These are phyloP conservation scores for Calocera cornea DNA, from an alignment of 768 basidiomycete species.

Conservation along the genomic window DNA sequence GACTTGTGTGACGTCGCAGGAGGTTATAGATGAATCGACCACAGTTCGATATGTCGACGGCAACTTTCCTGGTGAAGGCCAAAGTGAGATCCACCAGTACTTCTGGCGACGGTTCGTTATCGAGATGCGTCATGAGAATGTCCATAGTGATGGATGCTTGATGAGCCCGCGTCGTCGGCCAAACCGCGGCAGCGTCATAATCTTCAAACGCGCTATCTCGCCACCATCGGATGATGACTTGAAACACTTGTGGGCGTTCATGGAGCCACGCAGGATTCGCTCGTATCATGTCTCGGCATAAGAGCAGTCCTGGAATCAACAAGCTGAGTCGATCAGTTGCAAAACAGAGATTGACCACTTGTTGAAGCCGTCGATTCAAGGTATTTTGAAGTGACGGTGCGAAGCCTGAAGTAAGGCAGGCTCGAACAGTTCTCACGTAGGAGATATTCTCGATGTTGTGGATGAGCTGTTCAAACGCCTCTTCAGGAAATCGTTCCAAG, in stretches of 20 bases:
- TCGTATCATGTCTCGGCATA: not conserved
- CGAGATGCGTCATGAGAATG: not conserved
- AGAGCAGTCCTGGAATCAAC: not conserved
- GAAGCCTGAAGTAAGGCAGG: slow-evolving; percentile 62
- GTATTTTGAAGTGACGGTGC: slow-evolving; percentile 43
- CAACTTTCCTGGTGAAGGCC: slow-evolving; percentile 30
- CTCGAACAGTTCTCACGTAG: slow-evolving; percentile 71
- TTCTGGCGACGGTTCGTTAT: not conserved
- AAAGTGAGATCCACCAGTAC: not conserved
- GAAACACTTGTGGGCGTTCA: not conserved
- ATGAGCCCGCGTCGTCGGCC: not conserved
- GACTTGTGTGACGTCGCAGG: slow-evolving; percentile 54
- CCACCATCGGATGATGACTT: not conserved
- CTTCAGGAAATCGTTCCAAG: slow-evolving; percentile 74
- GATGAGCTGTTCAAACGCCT: slow-evolving; percentile 76
- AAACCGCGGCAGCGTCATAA: not conserved
- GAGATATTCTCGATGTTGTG: slow-evolving; percentile 62
- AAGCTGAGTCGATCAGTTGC: not conserved
- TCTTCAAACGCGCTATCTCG: not conserved
- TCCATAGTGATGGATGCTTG: not conserved
- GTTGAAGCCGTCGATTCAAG: not conserved
- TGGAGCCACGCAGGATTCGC: not conserved
- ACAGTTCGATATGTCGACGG: slow-evolving; percentile 65
- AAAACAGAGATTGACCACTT: not conserved
- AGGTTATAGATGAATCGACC: slow-evolving; percentile 78